phyloP scores from a whole-genome alignment of 192 early-diverging fungal genomes.

The Rhizoclosmatium globosum region DNA sequence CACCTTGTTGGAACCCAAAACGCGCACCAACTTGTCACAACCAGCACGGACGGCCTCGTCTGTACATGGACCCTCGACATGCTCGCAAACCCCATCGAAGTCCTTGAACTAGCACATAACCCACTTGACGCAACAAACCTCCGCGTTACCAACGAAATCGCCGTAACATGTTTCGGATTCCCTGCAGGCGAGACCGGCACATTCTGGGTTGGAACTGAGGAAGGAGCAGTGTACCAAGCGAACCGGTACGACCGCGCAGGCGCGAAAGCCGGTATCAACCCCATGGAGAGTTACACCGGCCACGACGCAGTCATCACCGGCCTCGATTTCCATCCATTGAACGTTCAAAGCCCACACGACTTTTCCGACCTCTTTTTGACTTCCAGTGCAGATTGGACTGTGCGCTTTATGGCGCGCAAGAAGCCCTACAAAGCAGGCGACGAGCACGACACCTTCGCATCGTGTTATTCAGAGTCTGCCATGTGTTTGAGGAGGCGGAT shows the following conservation, averaged over 20 bases:
- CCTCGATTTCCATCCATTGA: slow-evolving; percentile 88
- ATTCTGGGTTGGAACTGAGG: slow-evolving; percentile 97
- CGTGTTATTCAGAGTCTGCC: slow-evolving; percentile 70
- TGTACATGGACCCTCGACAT: slow-evolving; percentile 98
- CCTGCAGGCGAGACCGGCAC: slow-evolving; percentile 91
- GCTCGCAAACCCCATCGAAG: slow-evolving; percentile 96
- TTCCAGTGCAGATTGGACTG: slow-evolving; percentile 94
- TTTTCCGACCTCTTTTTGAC: slow-evolving; percentile 95
- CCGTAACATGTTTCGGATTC: slow-evolving; percentile 90
- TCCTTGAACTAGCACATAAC: slow-evolving; percentile 76
- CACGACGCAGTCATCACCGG: slow-evolving; percentile 90
- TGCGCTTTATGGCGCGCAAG: slow-evolving; percentile 91
- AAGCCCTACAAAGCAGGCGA: slow-evolving; percentile 25
- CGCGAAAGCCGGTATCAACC: slow-evolving; percentile 96
- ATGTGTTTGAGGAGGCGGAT: slow-evolving; percentile 90
- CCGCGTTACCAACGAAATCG: slow-evolving; percentile 84
- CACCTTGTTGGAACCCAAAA: slow-evolving; percentile 93
- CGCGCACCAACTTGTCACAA: slow-evolving; percentile 91
- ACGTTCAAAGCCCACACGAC: slow-evolving; percentile 69
- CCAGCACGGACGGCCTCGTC: slow-evolving; percentile 94
- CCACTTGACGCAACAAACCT: slow-evolving; percentile 69
- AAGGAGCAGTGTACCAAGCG: slow-evolving; percentile 92
- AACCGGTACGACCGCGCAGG: slow-evolving; percentile 96
- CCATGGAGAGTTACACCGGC: slow-evolving; percentile 82
- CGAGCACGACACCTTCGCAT: neutral